These are phyloP conservation scores for Excoecaria agallocha DNA, from an alignment of 345 rosid genomes.

Conservation along the genomic window DNA sequence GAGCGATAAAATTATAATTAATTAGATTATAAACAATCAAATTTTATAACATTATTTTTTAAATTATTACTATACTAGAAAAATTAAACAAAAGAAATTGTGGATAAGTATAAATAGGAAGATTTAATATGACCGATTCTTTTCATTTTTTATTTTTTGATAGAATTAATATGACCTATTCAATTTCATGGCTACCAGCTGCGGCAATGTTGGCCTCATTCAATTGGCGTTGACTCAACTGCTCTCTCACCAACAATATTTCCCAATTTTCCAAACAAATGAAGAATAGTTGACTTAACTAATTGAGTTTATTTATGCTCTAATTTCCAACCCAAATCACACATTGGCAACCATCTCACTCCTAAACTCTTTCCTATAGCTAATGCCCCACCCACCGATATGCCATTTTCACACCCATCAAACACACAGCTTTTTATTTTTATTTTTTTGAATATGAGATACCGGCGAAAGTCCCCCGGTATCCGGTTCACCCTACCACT, in stretches of 20 bases:
- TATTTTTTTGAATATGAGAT: too few species aligned
- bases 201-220: neutral
- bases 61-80: too few species aligned
- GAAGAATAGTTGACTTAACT: neutral
- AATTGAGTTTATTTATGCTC: neutral
- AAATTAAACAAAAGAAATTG: too few species aligned
- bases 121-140: neutral
- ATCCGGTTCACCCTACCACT: too few species aligned
- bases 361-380: neutral
- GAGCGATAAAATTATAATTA: neutral
- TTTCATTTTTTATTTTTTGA: neutral
- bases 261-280: neutral
- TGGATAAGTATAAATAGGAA: too few species aligned
- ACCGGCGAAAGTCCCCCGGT: too few species aligned
- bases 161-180: neutral
- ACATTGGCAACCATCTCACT: neutral
- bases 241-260: neutral
- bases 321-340: neutral
- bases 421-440: neutral
- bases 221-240: conserved; percentile 5
- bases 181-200: neutral
- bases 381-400: neutral
- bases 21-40: too few species aligned
- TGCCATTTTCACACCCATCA: neutral
- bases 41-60: too few species aligned